Conservation (phyloP, 2,329 filamentous ascomycete species). For the Cladophialophora bantiana region DNA sequence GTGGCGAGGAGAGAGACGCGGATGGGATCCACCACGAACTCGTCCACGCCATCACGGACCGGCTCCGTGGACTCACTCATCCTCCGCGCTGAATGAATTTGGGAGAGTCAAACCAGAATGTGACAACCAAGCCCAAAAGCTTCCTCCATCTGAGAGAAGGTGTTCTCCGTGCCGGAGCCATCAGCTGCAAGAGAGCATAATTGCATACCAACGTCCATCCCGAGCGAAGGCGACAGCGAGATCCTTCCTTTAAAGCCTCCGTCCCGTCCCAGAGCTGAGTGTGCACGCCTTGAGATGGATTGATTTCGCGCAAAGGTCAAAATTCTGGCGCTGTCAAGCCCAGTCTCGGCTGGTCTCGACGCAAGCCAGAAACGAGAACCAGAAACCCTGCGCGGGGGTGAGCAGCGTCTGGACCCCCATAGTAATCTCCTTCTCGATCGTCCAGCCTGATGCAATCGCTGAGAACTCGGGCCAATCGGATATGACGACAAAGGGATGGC, state of each 20-base stretch:
- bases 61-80: constrained; percentile 29
- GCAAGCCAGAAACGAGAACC: constrained; percentile 26
- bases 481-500: not conserved
- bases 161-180: not conserved
- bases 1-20: constrained; percentile 23
- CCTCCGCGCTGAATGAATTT: not conserved
- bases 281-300: not conserved
- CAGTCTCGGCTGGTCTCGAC: constrained; percentile 16
- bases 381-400: not conserved
- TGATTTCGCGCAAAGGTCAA: not conserved
- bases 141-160: not conserved
- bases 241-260: not conserved
- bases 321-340: not conserved
- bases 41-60: constrained; percentile 20
- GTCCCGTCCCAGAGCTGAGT: not conserved
- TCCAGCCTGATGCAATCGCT: not conserved
- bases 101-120: too few species aligned
- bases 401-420: not conserved
- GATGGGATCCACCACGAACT: constrained; percentile 26
- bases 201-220: not conserved
- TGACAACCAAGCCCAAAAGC: not conserved
- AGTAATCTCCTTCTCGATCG: not conserved
- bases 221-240: not conserved
- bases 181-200: not conserved
- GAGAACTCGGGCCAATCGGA: not conserved